phyloP scores from a whole-genome alignment of 2,329 filamentous ascomycete species.

The Penicillium sp. region DNA sequence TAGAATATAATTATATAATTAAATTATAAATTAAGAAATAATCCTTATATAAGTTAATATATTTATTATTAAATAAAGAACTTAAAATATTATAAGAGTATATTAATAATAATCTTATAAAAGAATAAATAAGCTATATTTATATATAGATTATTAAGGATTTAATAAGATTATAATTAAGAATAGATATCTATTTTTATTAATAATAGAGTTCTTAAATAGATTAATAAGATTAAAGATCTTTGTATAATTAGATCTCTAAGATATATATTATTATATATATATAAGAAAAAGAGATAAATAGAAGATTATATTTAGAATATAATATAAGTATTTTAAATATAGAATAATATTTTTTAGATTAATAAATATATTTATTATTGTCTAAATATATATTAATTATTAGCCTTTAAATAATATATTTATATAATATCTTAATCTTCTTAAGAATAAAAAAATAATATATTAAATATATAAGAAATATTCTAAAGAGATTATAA shows the following conservation, averaged over 20 bases:
- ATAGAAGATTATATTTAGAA: no score
- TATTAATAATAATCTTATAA: not conserved
- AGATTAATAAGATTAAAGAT: slow-evolving; percentile 1
- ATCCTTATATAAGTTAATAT: not conserved
- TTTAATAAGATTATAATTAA: slow-evolving; percentile 36
- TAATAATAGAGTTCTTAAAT: slow-evolving; percentile 28
- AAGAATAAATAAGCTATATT: slow-evolving; percentile 3
- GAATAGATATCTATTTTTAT: slow-evolving; percentile 24
- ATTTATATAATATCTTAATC: no score
- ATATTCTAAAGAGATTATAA: no score
- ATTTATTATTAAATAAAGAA: not conserved
- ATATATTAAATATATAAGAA: no score
- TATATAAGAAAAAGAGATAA: no score
- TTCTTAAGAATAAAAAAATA: no score
- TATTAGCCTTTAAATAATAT: no score
- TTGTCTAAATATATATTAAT: no score
- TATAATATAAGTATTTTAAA: no score
- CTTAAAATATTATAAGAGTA: not conserved
- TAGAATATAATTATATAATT: not conserved
- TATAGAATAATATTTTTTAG: no score
- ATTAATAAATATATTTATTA: no score
- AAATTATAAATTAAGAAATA: not conserved
- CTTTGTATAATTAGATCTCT: not conserved
- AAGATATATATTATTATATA: not conserved
- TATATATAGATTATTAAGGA: slow-evolving; percentile 32